A percentile compares a stretch with the other conserved stretches of the same genome.
These are phyloP conservation scores for Hawksworthiomyces lignivorus DNA, from an alignment of 2,329 filamentous ascomycete species.

Conservation along the genomic window DNA sequence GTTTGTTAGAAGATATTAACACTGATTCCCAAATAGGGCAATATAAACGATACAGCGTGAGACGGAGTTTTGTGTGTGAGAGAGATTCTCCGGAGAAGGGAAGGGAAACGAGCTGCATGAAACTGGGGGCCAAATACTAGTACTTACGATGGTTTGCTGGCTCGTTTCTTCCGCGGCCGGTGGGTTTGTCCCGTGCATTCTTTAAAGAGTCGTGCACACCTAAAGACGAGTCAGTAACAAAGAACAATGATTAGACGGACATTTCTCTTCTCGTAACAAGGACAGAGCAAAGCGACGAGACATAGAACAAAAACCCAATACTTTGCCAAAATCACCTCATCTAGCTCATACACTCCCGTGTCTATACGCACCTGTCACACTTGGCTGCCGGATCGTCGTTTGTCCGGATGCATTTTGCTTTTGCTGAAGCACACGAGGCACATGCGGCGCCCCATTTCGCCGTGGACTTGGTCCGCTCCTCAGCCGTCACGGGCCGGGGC, in stretches of 20 bases:
- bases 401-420: slow-evolving; percentile 42
- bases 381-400: slow-evolving; percentile 29
- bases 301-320: no score
- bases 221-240: slow-evolving; percentile 16
- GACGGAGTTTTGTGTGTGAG: slow-evolving; percentile 1
- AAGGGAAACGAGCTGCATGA: not conserved
- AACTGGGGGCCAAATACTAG: no score
- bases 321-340: no score
- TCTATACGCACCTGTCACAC: slow-evolving; percentile 32
- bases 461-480: slow-evolving; percentile 15
- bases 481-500: no score
- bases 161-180: slow-evolving; percentile 43
- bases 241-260: not conserved
- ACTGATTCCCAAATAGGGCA: not conserved
- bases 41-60: not conserved
- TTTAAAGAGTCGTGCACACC: slow-evolving; percentile 41
- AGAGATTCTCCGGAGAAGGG: not conserved
- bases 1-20: not conserved
- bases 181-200: slow-evolving; percentile 40
- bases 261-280: no score
- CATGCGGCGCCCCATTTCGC: slow-evolving; percentile 43
- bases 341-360: no score
- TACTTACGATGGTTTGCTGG: slow-evolving; percentile 42
- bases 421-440: slow-evolving; percentile 38
- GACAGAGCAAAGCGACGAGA: no score